phyloP scores from a whole-genome alignment of 1,284 basidiomycete genomes.

The Ustilago sp. region DNA sequence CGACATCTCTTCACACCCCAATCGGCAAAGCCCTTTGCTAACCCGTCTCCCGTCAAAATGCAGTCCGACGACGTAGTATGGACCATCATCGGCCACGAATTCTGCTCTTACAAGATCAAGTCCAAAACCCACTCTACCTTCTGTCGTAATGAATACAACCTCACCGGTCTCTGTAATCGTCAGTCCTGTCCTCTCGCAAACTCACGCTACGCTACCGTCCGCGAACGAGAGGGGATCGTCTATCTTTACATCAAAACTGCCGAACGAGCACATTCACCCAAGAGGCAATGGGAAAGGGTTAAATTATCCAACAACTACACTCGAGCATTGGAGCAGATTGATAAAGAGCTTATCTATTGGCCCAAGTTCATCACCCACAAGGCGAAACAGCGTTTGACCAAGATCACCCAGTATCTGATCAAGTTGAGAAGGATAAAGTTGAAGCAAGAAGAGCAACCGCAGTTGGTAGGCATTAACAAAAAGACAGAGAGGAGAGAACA shows the following conservation, averaged over 20 bases:
- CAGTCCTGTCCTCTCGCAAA: slow-evolving; percentile 98
- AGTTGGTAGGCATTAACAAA: slow-evolving; percentile 94
- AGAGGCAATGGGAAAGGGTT: slow-evolving; percentile 96
- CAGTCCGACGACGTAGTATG: slow-evolving; percentile 69
- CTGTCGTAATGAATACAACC: slow-evolving; percentile 98
- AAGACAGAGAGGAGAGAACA: slow-evolving; percentile 96
- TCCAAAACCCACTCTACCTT: slow-evolving; percentile 76
- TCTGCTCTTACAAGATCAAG: slow-evolving; percentile 69
- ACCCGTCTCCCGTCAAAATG: slow-evolving; percentile 28
- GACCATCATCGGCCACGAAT: slow-evolving; percentile 66
- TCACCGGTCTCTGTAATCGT: slow-evolving; percentile 95
- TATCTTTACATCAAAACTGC: slow-evolving; percentile 99
- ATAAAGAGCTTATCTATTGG: slow-evolving; percentile 95
- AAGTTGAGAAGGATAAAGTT: slow-evolving; percentile 93
- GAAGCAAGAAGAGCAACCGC: slow-evolving; percentile 81
- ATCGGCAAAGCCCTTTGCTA: background rate
- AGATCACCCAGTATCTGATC: slow-evolving; percentile 99
- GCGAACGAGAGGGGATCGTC: slow-evolving; percentile 90
- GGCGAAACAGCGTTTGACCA: slow-evolving; percentile 98
- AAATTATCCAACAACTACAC: slow-evolving; percentile 93
- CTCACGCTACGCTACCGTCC: slow-evolving; percentile 94
- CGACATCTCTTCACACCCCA: background rate
- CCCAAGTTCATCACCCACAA: slow-evolving; percentile 97
- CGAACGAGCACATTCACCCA: slow-evolving; percentile 93
- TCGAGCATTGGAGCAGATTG: slow-evolving; percentile 83